Base-by-base conservation (phyloP, 148 eudicot species). In the Rhododendron kiyosumense region DNA sequence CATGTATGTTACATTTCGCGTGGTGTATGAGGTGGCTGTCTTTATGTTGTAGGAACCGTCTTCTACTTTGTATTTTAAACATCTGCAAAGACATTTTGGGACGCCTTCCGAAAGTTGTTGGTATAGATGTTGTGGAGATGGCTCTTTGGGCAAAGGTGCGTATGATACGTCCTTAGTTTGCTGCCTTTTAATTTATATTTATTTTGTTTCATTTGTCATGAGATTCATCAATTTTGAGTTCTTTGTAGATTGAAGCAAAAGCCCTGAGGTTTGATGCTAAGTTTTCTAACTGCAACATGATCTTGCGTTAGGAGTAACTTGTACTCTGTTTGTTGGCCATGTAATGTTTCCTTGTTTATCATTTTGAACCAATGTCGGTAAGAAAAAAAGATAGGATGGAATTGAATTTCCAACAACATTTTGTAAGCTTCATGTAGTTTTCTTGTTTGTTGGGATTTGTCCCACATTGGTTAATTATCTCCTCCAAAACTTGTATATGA, bases 141-240 rank as follows among this genome's bases (percentile, higher is more conserved):
- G 99, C 99, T 90, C 98, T 97, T 78, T 97, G 99, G 99, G 99
- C 99, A 26, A 97, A 97, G 98, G 99, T 97, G 85, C 78, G 63
- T 71, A 51, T 71, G 48, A 69, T 32, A 85, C 71, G 71, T 76
- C 17, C 74, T 61, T 38, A 61, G 51, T 63, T 52, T 2, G 49
- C 4, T 76, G n/a, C 78, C 7, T 86, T 61, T 32, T n/a, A 32
- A 57, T 30, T 26, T 82, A 49, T 86, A 22, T 17, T 59, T 34
- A 43, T 45, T 86, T 10, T n/a, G 14, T 46, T 52, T 43, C 10
- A 43, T 41, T n/a, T 61, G 6, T 28, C 18, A 26, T 13, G 83
- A 61, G 77, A 82, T 85, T 85, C 18, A 30, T 41, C 77, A 61
- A 26, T 41, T 51, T 43, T 49, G 54, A 10, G 54, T 38, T 49